Conservation (phyloP, 2,329 filamentous ascomycete genomes). For the Mycocentrospora acerina region DNA sequence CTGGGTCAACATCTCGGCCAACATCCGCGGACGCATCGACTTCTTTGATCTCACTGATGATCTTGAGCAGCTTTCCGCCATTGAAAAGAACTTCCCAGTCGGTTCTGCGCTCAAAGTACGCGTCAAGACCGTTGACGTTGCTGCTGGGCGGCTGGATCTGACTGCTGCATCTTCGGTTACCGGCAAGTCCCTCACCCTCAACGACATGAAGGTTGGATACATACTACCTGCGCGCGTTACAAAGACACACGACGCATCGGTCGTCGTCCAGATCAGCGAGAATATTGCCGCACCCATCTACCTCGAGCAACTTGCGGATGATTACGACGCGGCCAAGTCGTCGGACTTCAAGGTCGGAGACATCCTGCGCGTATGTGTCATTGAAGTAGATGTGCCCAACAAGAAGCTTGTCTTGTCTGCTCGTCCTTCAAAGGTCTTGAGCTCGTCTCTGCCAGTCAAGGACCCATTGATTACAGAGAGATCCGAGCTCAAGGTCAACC, state of each 20-base stretch:
- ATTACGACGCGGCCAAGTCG: conserved; percentile 79
- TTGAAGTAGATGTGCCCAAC: conserved; percentile 77
- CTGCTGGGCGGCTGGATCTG: conserved; percentile 77
- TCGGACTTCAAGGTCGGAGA: conserved; percentile 78
- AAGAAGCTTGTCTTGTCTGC: conserved; percentile 82
- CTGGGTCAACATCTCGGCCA: conserved; percentile 90
- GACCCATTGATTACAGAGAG: conserved; percentile 76
- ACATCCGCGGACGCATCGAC: conserved; percentile 79
- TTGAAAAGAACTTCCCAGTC: conserved; percentile 79
- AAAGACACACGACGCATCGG: conserved; percentile 78
- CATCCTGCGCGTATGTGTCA: conserved; percentile 81
- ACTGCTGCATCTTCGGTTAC: conserved; percentile 67
- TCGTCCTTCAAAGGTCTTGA: conserved; percentile 84
- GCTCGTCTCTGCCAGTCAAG: conserved; percentile 76
- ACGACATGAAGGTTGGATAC: conserved; percentile 74
- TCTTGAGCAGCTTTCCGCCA: conserved; percentile 72
- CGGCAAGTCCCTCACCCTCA: conserved; percentile 64
- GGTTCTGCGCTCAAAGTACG: conserved; percentile 85
- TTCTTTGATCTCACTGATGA: conserved; percentile 87
- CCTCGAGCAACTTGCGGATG: conserved; percentile 80
- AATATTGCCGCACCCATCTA: conserved; percentile 76
- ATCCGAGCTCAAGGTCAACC: conserved; percentile 72
- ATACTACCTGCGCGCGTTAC: conserved; percentile 82
- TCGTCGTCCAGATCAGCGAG: conserved; percentile 84
- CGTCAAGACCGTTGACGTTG: conserved; percentile 71